Base-by-base conservation (phyloP, 768 basidiomycete genomes). In the Tubosaeta brunneosetosa region DNA sequence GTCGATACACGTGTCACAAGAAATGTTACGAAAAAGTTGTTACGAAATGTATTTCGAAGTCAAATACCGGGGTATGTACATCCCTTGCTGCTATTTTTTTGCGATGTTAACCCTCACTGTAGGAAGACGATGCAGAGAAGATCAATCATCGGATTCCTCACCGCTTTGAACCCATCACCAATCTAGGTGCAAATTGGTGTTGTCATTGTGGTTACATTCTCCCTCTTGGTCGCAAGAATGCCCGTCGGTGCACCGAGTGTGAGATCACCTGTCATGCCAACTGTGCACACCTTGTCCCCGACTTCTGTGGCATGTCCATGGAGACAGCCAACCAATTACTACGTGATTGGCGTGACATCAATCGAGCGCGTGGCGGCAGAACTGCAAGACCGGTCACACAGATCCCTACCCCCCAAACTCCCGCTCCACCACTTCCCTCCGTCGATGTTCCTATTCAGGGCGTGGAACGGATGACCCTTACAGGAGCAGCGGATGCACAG, bases 281-380 rank as follows among this genome's bases (percentile, higher is more conserved):
- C 58, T 99, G 97, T 72, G 91, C 94, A 1, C 97, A 99, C 69
- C 82, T 98, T 52, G 97, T 99, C 37, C 97, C 97, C 53, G 95
- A 99, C 71, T 98, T 99, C 72, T 99, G 97, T 64, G 97, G 97
- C 40, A 97, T 99, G 94, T 93, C 94, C 34, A 98, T 98, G 95
- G 95, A 97, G 71, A 95, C 91, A 34, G 95, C 97, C 44, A 97
- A 97, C 68, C 84, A 87, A 62, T 78, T 99, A 17, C 80, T 99
- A 47, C 83, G 86, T 47, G 88, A 94, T 69, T 86, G 91, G 81
- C 85, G 88, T 49, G 89, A 91, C 64, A 97, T 97, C 74, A 94
- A 97, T 69, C 80, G 78, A 61, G 72, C 73, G 64, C 82, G 86
- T 65, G 76, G 74, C 31, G 77, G 77, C 50, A 80, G 65, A 61